Conservation (phyloP, 306 rosid genomes). For the Sindora glabra region DNA sequence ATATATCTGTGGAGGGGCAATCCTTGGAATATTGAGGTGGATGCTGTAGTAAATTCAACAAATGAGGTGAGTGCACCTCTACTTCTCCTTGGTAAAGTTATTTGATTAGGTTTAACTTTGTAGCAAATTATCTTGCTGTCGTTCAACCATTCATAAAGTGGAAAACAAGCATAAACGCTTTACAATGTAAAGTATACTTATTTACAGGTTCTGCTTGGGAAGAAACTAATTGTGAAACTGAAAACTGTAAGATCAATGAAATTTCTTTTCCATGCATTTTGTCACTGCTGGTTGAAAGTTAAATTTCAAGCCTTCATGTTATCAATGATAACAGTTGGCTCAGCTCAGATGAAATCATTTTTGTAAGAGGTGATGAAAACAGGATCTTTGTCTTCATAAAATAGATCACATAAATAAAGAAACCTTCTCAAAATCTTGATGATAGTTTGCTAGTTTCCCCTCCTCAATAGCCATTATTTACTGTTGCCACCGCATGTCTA, state of each 20-base stretch:
- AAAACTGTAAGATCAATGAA: no score
- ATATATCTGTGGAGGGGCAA: slow-evolving; percentile 93
- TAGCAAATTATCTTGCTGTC: background rate
- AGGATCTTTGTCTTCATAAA: background rate
- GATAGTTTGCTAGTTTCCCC: background rate
- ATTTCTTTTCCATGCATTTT: background rate
- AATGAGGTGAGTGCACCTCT: slow-evolving; percentile 60
- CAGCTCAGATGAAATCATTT: background rate
- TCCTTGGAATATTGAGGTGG: slow-evolving; percentile 98
- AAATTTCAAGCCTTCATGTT: background rate
- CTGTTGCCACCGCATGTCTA: slow-evolving; percentile 3
- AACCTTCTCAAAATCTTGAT: background rate
- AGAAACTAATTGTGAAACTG: background rate
- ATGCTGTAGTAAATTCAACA: slow-evolving; percentile 94
- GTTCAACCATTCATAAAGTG: background rate
- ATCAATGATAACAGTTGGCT: background rate
- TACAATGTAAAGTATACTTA: background rate
- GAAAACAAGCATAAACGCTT: background rate
- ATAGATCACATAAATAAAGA: background rate
- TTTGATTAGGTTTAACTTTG: background rate
- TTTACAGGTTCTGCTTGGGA: slow-evolving; percentile 1
- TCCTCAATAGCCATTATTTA: background rate
- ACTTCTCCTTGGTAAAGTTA: background rate
- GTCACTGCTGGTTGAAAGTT: background rate
- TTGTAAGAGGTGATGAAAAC: background rate